Percentiles rank a stretch among this genome's conserved stretches.
Conservation (phyloP, 2,329 filamentous ascomycete species). For the Aureobasidium pullulans region DNA sequence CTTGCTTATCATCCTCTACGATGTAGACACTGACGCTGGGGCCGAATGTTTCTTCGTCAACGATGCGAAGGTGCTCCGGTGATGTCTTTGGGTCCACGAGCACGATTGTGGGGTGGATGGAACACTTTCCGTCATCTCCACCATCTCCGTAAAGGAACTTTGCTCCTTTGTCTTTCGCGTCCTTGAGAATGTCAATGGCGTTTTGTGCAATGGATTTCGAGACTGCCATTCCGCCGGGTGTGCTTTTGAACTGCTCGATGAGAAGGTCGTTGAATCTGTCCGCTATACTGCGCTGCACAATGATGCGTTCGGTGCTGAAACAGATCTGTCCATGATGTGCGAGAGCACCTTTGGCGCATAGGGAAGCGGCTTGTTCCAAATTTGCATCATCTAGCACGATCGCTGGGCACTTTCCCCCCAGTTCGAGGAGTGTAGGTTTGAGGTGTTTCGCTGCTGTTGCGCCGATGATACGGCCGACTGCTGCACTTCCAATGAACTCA, state of each 20-base stretch:
- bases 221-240: slow-evolving; percentile 18
- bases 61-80: slow-evolving; percentile 18
- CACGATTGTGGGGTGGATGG: slow-evolving; percentile 19
- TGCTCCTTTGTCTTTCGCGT: slow-evolving; percentile 21
- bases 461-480: slow-evolving; percentile 37
- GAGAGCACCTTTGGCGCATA: slow-evolving; percentile 24
- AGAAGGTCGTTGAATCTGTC: slow-evolving; percentile 18
- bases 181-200: slow-evolving; percentile 23
- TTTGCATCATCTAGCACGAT: slow-evolving; percentile 41
- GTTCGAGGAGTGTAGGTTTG: slow-evolving; percentile 43
- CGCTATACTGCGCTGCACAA: slow-evolving; percentile 21
- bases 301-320: slow-evolving; percentile 29
- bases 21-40: slow-evolving; percentile 22
- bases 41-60: slow-evolving; percentile 26
- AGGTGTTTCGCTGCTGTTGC: slow-evolving; percentile 31
- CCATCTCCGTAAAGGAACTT: slow-evolving; percentile 21
- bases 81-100: slow-evolving; percentile 12
- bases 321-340: slow-evolving; percentile 32
- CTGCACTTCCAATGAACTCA: slow-evolving; percentile 40
- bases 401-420: slow-evolving; percentile 41
- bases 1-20: slow-evolving; percentile 21
- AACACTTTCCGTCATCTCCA: slow-evolving; percentile 13
- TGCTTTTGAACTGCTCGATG: not conserved
- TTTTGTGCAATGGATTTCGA: slow-evolving; percentile 23
- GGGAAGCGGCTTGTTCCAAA: slow-evolving; percentile 33